Evolutionary conservation across 2,329 filamentous ascomycete species (phyloP), one percentile per base, ranked within the genome.

Genomic region (Ophiostoma perfectum): DNA sequence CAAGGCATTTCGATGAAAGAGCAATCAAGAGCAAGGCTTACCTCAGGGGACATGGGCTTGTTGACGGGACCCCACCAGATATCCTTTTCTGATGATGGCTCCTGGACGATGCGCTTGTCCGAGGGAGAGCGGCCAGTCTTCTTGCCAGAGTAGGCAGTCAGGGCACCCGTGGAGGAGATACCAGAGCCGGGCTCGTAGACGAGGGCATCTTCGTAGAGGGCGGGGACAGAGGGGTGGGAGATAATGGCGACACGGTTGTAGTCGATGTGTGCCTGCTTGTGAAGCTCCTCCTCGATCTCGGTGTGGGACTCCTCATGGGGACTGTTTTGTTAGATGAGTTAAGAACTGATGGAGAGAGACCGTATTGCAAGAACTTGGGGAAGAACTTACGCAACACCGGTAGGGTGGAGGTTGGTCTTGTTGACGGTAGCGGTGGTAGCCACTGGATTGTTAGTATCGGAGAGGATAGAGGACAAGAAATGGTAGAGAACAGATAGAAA

Each of bases 31-130:
- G 47, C 66, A 39, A 67, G n/a, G 5, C 91, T 88, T 90, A 98
- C 95, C 80, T 98, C 93, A 75, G 93, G 87, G 74, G 88, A 89
- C 95, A 99, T 99, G 78, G 94, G 91, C 88, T 98, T 98, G 86
- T 99, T 99, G 74, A 99, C 95, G 68, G 95, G 94, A 76, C 95
- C 95, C 95, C 95, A 98, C 95, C 95, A 99, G 77, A 99, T 86
- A 71, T 99, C 88, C 69, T 95, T 89, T 80, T 97, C 89, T 73
- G 95, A 98, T 72, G 88, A 84, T 70, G 89, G 83, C 80, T 99
- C 95, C 83, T 96, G 88, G 78, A 99, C 95, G 78, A 99, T 91
- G 79, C 95, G 90, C 89, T 99, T 99, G 83, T 99, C 95, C 68
- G 92, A 89, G 38, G 95, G 95, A 71, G 95, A 99, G 73, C 95